Base-by-base conservation (phyloP, 2,329 filamentous ascomycete genomes). In the Plectosphaerella plurivora region DNA sequence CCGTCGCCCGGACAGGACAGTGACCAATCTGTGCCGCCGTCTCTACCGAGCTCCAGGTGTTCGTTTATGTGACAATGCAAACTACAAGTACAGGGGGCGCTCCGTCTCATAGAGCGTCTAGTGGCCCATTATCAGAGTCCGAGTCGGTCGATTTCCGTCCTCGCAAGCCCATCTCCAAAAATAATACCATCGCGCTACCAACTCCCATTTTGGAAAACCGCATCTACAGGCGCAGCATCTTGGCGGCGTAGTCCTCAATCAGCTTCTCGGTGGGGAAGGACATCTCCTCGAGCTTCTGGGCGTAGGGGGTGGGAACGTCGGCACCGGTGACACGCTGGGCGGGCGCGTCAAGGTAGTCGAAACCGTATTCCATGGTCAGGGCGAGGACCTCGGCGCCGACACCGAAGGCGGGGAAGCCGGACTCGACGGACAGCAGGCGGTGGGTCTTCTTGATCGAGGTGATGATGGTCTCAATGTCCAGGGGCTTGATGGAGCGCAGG, bases 371-470 rank as follows among this genome's bases (percentile, higher is more conserved):
- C 88, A 96, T 96, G 58, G 91, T 87, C 55, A 97, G 79, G 55
- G 94, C 94, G 58, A 99, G 83, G 64, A 99, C 91, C 78, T 99
- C 94, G 53, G 93, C 83, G 54, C 87, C 83, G 61, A 99, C 91
- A 70, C 94, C 94, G 68, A 92, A 99, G 65, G 90, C 89, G 58
- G 94, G 94, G 84, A 92, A 99, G 59, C 93, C 94, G 53, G 91
- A 97, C 76, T 97, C 93, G 62, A 99, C 91, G 42, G 85, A 86
- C 71, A 99, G 82, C 57, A 99, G 84, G 66, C 88, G 89, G 70
- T 89, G 88, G 16, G 94, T 99, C 87, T 99, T 99, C 89, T 99
- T 97, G 70, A 99, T 87, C 12, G 92, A 97, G 73, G 95, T 91
- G 73, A 97, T 81, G 65, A 99, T 97, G 60, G 91, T 82, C 74